These are phyloP conservation scores for Morella rubra DNA, from an alignment of 306 rosid species.

Conservation along the genomic window DNA sequence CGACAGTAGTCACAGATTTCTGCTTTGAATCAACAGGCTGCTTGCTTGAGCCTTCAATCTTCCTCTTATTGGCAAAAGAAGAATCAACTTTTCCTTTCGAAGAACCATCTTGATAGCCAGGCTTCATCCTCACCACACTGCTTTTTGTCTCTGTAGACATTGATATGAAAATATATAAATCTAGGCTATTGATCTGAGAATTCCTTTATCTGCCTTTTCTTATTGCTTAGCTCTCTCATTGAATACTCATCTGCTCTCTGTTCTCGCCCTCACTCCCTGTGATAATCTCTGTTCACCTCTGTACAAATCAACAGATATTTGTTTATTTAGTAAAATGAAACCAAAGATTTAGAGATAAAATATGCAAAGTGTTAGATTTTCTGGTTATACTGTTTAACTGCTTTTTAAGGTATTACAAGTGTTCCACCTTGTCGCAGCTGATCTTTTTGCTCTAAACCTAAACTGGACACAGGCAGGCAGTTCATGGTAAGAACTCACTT, in stretches of 20 bases:
- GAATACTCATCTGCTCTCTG: slow-evolving; percentile 20
- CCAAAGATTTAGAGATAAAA: background rate
- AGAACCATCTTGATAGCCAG: slow-evolving; percentile 49
- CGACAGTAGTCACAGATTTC: slow-evolving; percentile 44
- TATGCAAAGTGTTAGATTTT: slow-evolving; percentile 3
- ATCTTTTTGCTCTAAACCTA: background rate
- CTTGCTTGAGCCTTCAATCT: slow-evolving; percentile 53
- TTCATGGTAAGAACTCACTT: too few species aligned
- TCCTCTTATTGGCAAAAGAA: slow-evolving; percentile 53
- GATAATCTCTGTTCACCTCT: background rate
- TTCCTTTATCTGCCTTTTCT: background rate
- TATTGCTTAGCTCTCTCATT: slow-evolving; percentile 21
- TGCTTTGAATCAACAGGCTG: slow-evolving; percentile 46
- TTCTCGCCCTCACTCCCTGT: background rate
- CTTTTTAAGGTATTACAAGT: slow-evolving; percentile 5
- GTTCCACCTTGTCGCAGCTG: background rate
- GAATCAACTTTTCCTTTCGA: slow-evolving; percentile 52
- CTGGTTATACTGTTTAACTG: slow-evolving; percentile 33
- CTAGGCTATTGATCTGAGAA: slow-evolving; percentile 35
- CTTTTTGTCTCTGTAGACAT: slow-evolving; percentile 56
- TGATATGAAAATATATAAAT: slow-evolving; percentile 4
- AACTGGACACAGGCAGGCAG: too few species aligned
- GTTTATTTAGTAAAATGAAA: background rate
- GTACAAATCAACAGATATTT: slow-evolving; percentile 11
- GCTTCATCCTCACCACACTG: slow-evolving; percentile 45